phyloP scores from a whole-genome alignment of 257 asterid genomes.

The Capsicum baccatum region DNA sequence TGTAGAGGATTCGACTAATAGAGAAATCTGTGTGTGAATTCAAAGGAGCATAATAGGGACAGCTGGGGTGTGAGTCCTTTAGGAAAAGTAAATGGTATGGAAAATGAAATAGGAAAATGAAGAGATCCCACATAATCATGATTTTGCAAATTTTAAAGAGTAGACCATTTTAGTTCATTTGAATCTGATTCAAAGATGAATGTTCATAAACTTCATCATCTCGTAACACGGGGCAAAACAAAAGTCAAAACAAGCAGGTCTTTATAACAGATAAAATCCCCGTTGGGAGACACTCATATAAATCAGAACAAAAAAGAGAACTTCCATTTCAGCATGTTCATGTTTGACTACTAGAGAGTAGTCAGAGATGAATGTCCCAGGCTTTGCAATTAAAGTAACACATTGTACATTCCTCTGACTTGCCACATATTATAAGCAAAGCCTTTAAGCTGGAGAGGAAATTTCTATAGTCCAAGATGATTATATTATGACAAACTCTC shows the following conservation, averaged over 20 bases:
- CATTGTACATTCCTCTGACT: not conserved
- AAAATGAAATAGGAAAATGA: not conserved
- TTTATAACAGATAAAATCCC: not conserved
- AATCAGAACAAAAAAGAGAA: not conserved
- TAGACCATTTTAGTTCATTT: not conserved
- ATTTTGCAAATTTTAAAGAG: not conserved
- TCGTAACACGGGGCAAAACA: not conserved
- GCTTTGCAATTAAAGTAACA: constrained; percentile 10
- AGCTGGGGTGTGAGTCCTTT: too few species aligned
- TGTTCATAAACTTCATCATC: constrained; percentile 3
- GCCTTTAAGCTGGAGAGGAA: not conserved
- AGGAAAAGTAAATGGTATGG: too few species aligned
- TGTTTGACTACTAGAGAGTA: not conserved
- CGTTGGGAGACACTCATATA: not conserved
- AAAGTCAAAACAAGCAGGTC: not conserved
- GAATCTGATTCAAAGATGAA: not conserved
- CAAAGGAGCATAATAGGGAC: too few species aligned
- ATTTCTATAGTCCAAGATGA: not conserved
- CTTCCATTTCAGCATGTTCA: not conserved
- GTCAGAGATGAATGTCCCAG: constrained; percentile 19
- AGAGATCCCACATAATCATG: not conserved
- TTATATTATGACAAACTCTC: constrained; percentile 13
- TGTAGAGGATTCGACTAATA: too few species aligned
- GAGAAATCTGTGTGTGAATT: too few species aligned
- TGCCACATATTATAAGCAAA: constrained; percentile 1